Percentiles rank a stretch among this genome's conserved stretches.
Conservation (phyloP, 208 protist genomes). For the Leishmania arabica region DNA sequence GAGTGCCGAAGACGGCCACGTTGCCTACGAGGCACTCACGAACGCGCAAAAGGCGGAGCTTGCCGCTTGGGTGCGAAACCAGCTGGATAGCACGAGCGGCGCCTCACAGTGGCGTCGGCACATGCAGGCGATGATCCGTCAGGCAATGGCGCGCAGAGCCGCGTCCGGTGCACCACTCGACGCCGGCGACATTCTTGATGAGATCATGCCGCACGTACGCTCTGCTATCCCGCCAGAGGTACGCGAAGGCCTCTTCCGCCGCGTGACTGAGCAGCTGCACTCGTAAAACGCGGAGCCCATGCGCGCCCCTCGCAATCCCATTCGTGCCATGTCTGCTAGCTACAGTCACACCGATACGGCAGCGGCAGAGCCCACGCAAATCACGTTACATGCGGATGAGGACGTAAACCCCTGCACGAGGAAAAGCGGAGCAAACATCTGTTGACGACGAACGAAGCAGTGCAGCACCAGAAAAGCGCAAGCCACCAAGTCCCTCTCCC, state of each 20-base stretch:
- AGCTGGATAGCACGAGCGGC: background rate
- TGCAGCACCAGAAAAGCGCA: background rate
- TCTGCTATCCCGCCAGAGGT: constrained; percentile 45
- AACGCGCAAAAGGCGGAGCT: constrained; percentile 63
- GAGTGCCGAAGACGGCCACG: constrained; percentile 3
- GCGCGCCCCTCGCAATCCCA: background rate
- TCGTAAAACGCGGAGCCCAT: background rate
- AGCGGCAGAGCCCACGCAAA: background rate
- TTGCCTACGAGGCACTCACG: constrained; percentile 66
- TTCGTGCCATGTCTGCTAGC: background rate
- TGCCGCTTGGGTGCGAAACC: constrained; percentile 33
- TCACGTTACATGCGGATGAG: background rate
- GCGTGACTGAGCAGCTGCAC: constrained; percentile 30
- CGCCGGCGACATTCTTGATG: constrained; percentile 47
- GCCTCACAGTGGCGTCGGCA: constrained; percentile 11
- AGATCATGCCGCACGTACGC: constrained; percentile 57
- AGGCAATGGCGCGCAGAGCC: constrained; percentile 47
- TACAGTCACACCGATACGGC: background rate
- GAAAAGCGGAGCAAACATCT: background rate
- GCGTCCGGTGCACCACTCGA: constrained; percentile 51
- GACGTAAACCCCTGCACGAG: background rate
- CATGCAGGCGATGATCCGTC: constrained; percentile 22
- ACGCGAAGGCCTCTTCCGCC: constrained; percentile 72
- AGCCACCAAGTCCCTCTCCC: background rate
- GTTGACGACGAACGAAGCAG: background rate